A percentile compares a stretch with the other conserved stretches of the same genome.
Evolutionary conservation across 306 rosid species (phyloP).

Genomic region (Dryas octopetala): DNA sequence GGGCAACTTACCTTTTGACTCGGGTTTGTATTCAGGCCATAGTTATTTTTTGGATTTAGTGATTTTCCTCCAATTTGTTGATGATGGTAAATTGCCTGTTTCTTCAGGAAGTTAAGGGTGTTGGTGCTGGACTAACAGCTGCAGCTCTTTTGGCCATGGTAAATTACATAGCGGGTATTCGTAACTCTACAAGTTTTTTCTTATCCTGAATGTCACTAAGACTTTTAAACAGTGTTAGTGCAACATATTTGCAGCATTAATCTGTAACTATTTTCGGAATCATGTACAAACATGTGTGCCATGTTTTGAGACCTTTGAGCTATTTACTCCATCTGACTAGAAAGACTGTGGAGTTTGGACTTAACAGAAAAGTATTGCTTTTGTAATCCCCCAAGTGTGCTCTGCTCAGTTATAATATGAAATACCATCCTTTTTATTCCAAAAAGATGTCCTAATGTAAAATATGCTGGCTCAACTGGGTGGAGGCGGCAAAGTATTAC

Average conservation of each 20-base stretch:
- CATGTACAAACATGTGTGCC: background rate
- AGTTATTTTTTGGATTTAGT: slow-evolving; percentile 1
- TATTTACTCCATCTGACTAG: background rate
- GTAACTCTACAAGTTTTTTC: slow-evolving; percentile 6
- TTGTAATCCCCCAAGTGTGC: background rate
- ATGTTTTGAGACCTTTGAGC: background rate
- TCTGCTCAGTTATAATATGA: background rate
- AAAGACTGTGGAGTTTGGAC: background rate
- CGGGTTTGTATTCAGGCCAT: slow-evolving; percentile 53
- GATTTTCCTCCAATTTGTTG: slow-evolving; percentile 21
- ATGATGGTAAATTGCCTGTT: slow-evolving; percentile 22
- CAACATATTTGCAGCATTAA: slow-evolving; percentile 5
- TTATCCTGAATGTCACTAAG: background rate
- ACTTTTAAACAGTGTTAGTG: background rate
- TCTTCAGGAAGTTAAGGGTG: slow-evolving; percentile 88
- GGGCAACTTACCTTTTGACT: slow-evolving; percentile 90
- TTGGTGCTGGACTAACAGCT: slow-evolving; percentile 96
- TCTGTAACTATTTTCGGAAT: background rate
- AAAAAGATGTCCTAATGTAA: background rate
- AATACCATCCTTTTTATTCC: background rate
- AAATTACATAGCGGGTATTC: slow-evolving; percentile 35
- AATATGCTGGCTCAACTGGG: background rate
- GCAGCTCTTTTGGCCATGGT: slow-evolving; percentile 95
- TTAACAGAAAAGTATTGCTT: background rate
- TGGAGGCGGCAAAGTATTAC: background rate